phyloP scores from a whole-genome alignment of 768 basidiomycete genomes.

The Hericium rajendrae region DNA sequence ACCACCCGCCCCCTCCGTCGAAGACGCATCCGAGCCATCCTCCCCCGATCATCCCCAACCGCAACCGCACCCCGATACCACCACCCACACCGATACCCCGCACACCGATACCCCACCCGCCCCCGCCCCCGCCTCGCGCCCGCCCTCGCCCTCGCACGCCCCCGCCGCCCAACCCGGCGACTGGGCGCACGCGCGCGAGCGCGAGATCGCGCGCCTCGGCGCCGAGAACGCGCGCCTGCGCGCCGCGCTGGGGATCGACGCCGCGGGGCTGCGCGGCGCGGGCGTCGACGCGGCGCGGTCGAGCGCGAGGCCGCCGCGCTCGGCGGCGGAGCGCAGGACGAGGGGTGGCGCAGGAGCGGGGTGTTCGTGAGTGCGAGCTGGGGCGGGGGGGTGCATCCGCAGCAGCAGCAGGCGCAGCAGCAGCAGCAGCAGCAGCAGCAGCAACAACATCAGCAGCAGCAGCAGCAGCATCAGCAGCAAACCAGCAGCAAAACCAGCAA shows the following conservation, averaged over 20 bases:
- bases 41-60: not conserved
- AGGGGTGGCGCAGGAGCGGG: slow-evolving; percentile 9
- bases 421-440: not conserved
- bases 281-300: slow-evolving; percentile 41
- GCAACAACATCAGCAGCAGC: not conserved
- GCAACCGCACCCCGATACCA: not conserved
- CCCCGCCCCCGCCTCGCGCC: not conserved
- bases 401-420: not conserved
- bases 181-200: slow-evolving; percentile 84
- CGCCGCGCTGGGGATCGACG: slow-evolving; percentile 65
- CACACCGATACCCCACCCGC: not conserved
- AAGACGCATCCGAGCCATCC: not conserved
- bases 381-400: not conserved
- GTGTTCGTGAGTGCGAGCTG: not conserved
- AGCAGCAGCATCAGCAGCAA: not conserved
- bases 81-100: not conserved
- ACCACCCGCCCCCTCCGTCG: not conserved
- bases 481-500: not conserved
- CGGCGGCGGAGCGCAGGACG: slow-evolving; percentile 2
- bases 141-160: not conserved
- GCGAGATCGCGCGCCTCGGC: slow-evolving; percentile 75
- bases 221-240: slow-evolving; percentile 77
- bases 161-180: slow-evolving; percentile 29
- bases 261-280: slow-evolving; percentile 34
- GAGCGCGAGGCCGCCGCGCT: slow-evolving; percentile 21